Evolutionary conservation across 352 stramenopile species (phyloP).

Genomic region (Globisporangium iwayamae): DNA sequence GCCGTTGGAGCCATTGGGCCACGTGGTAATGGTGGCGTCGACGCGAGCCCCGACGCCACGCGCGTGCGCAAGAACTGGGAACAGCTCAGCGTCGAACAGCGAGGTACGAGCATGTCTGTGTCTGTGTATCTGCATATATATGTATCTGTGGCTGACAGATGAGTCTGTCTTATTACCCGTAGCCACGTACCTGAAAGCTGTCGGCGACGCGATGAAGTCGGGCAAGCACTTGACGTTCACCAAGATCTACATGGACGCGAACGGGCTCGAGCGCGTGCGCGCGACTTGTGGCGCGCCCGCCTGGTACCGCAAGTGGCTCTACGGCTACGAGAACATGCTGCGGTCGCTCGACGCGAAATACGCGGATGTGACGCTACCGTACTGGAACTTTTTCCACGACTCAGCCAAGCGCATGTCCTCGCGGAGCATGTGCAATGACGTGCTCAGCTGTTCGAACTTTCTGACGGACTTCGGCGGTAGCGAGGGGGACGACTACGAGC

Average conservation of each 20-base stretch:
- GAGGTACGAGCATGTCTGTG: constrained; percentile 1
- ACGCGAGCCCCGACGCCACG: background rate
- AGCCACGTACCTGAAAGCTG: constrained; percentile 46
- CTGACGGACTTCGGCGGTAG: constrained; percentile 57
- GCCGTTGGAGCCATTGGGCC: background rate
- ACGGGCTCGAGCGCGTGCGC: constrained; percentile 32
- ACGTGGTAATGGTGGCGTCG: background rate
- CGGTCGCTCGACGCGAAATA: constrained; percentile 40
- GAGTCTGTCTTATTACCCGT: background rate
- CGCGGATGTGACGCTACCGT: constrained; percentile 52
- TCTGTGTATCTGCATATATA: background rate
- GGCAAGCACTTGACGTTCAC: constrained; percentile 54
- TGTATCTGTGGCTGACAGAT: background rate
- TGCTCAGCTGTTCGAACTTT: constrained; percentile 43
- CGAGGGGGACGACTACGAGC: constrained; percentile 23
- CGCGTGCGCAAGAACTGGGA: constrained; percentile 21
- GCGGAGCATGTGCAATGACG: constrained; percentile 28
- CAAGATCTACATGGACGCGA: constrained; percentile 47
- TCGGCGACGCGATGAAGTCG: constrained; percentile 46
- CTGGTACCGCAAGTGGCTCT: constrained; percentile 68
- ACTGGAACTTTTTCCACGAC: constrained; percentile 65
- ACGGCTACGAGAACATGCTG: constrained; percentile 73
- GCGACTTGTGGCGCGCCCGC: constrained; percentile 45
- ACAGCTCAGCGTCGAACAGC: constrained; percentile 10
- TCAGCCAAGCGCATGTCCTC: constrained; percentile 46